Evolutionary conservation across 441 rosid genomes (phyloP), one percentile per base, ranked within the genome.

Genomic region (Monsonia emarginata): DNA sequence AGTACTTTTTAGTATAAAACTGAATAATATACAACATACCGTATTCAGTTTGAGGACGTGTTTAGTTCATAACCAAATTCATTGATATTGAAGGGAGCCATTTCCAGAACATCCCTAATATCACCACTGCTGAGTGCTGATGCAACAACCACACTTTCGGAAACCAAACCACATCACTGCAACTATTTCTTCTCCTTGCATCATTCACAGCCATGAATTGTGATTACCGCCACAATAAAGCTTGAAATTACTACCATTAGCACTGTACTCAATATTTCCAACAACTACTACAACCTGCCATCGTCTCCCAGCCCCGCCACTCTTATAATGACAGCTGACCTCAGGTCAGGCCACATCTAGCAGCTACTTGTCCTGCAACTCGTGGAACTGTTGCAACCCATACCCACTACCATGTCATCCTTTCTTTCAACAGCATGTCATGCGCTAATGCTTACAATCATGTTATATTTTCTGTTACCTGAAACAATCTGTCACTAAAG

Each of bases 51-150:
- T 14, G 65, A 40, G 13, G 40, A 65, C 44, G 64, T 11, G 8
- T 44, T 48, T 58, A 10, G 31, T 64, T 70, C 44, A 27, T 70
- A 57, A 57, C 44, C 52, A 21, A 13, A 54, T 36, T 8, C 8
- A 48, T 46, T 19, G 14, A 5, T 50, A 9, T 21, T 19, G 2
- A 50, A 50, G 14, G 57, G 24, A 19, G 21, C 54, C 54, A 46
- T 46, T 46, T 46, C 24, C 22, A 16, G 9, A 16, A n/a, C 54
- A 46, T 40, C 48, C 48, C 2, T 40, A 40, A 1, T 40, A 16
- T 14, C 48, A 44, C 52, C 52, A 44, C 1, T 44, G 18, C 22
- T 44, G 21, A 44, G 0, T 44, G 18, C 22, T 44, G 21, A 44
- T 44, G 21, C 19, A 44, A 44, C 52, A 42, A 42, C 19, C 50